These are phyloP conservation scores for Arthromyces matolae DNA, from an alignment of 768 basidiomycete genomes.

Conservation along the genomic window DNA sequence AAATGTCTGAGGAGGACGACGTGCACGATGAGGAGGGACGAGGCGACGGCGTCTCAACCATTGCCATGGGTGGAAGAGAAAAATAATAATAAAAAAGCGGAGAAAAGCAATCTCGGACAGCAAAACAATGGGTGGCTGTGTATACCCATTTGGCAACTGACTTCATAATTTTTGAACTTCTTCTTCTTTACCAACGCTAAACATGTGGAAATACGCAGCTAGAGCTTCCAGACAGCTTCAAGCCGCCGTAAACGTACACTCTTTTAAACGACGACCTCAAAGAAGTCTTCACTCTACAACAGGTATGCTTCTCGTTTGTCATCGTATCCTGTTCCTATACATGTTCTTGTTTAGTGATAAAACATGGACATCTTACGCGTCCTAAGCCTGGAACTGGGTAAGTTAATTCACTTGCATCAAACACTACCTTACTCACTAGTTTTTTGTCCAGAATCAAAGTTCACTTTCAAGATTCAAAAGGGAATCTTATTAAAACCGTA, in stretches of 20 bases:
- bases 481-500: slow-evolving; percentile 76
- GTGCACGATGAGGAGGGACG: too few species aligned
- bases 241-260: too few species aligned
- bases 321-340: too few species aligned
- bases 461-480: slow-evolving; percentile 89
- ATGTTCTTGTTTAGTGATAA: too few species aligned
- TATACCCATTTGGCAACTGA: too few species aligned
- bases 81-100: neutral
- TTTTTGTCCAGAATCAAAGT: slow-evolving; percentile 66
- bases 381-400: slow-evolving; percentile 72
- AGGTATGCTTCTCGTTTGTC: too few species aligned
- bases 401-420: slow-evolving; percentile 12
- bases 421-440: neutral
- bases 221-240: too few species aligned
- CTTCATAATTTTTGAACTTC: too few species aligned
- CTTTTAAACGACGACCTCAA: too few species aligned
- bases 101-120: neutral
- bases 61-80: neutral
- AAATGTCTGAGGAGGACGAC: slow-evolving; percentile 22
- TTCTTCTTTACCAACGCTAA: too few species aligned
- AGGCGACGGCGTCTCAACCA: slow-evolving; percentile 2
- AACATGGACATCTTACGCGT: slow-evolving; percentile 54
- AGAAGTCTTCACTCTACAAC: too few species aligned
- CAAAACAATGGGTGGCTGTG: neutral
- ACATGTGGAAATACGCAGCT: too few species aligned